Base-by-base conservation (phyloP, 2,329 filamentous ascomycete species). In the Aspergillus sp. region DNA sequence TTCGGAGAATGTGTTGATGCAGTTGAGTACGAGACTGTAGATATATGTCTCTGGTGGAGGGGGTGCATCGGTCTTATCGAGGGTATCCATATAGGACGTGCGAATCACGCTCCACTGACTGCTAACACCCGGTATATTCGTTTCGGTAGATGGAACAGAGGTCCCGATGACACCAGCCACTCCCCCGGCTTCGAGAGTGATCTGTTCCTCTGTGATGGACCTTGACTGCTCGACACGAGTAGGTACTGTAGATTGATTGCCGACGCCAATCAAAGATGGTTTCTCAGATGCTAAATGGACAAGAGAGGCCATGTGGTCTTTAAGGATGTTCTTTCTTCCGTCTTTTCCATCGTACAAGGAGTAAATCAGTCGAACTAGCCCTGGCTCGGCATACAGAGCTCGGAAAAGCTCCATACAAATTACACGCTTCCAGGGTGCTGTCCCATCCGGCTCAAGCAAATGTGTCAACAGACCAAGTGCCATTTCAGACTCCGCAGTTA, bases 241-340 rank as follows among this genome's bases (percentile, higher is more conserved):
- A 4, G 93, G 89, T 32, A 91, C 80, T 0, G 88, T 90, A 1
- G 93, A 97, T 56, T 94, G 88, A 52, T 87, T 83, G 4, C 90
- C 85, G 3, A 97, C 78, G 0, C 93, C 93, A 51, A 98, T 97
- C 28, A 94, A 75, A 0, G 80, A 73, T 1, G 93, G 93, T 59
- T 89, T 95, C 62, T 98, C 93, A 0, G 89, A 89, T 46, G 91
- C 91, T 6, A 97, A 73, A 9, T 89, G 82, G n/a, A 97, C 93
- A 61, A 98, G 90, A 0, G 86, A 84, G 7, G 88, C 86, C 51
- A 93, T 85, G 50, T 96, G 75, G 48, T 89, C 85, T 57, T 86
- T 85, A 26, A 98, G 72, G 19, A 97, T 80, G 43, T 83, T 76
- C 57, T 84, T 91, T 57, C 85, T 81, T 3, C 80, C 83, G 39